Base-by-base conservation (phyloP, 441 rosid species). In the Gossypium schwendimanii region DNA sequence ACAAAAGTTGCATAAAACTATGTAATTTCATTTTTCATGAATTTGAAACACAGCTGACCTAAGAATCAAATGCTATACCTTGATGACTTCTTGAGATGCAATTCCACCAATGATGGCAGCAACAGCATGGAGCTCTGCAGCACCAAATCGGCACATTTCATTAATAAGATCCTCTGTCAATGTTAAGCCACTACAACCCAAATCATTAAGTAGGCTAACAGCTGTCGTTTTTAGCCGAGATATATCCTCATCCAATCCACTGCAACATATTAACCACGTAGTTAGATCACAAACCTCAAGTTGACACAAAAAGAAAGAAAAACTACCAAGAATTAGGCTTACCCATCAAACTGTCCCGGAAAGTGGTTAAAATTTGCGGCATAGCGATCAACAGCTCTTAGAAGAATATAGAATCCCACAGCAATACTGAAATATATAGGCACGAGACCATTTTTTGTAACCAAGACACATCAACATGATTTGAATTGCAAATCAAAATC, bases 311-410 rank as follows among this genome's bases (percentile, higher is more conserved):
- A 31, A 39, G 23, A 64, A 18, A 59, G 6, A 65, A 17, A 18
- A 44, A 3, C 39, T 7, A 47, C 44, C 20, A 72, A 24, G 57
- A 28, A 26, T 57, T 9, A 47, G 47, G 26, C 75, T 75, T 88
- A 95, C 99, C 95, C 95, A 72, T 90, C 95, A 81, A 89, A 89
- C 78, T 91, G 89, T 74, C 97, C 98, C 14, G 98, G 99, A 79
- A 90, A 91, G 77, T 84, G 86, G 80, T 92, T 90, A 79, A 85
- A 90, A 71, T 89, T 91, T 77, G 95, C 90, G 79, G 91, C 85
- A 81, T 87, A 91, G 50, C 88, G 88, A 76, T 91, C 98, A 69
- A 81, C 95, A 61, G 98, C 95, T 84, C 96, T 88, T 75, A 95
- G 92, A 73, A 95, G 90, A 80, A 93, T 85, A 73, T 91, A 93